These are phyloP conservation scores for Abortiporus biennis DNA, from an alignment of 1,284 basidiomycete genomes.

Conservation along the genomic window DNA sequence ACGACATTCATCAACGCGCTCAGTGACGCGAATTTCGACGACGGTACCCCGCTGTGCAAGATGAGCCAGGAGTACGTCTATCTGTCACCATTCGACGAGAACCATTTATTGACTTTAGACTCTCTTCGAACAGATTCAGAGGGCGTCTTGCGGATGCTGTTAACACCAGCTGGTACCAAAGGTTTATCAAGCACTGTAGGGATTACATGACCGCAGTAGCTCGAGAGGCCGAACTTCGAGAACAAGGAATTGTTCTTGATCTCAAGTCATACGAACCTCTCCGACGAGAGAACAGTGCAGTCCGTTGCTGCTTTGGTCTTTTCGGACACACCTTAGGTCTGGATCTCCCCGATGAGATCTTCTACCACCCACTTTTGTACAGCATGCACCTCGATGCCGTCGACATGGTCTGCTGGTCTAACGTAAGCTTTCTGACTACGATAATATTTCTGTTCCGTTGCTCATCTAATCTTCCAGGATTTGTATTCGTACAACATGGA, in stretches of 20 bases:
- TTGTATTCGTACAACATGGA: conserved; percentile 72
- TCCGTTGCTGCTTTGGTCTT: conserved; percentile 57
- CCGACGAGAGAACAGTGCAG: conserved; percentile 62
- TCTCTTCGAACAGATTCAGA: conserved; percentile 38
- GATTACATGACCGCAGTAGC: conserved; percentile 53
- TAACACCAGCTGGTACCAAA: conserved; percentile 36
- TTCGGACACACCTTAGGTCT: conserved; percentile 55
- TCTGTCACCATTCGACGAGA: neutral
- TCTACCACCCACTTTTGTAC: conserved; percentile 47
- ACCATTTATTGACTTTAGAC: conserved; percentile 3
- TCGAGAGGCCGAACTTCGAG: conserved; percentile 54
- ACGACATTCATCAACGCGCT: conserved; percentile 48
- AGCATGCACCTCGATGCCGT: conserved; percentile 52
- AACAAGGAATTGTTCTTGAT: conserved; percentile 46
- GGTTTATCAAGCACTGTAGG: conserved; percentile 49
- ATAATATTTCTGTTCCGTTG: neutral
- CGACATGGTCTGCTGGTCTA: conserved; percentile 67
- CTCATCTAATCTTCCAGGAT: conserved; percentile 39
- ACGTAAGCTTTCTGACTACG: conserved; percentile 36
- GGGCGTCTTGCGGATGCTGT: conserved; percentile 38
- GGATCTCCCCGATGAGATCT: conserved; percentile 56
- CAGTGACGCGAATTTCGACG: conserved; percentile 44
- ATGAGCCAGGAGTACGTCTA: conserved; percentile 55
- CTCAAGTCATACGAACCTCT: conserved; percentile 45
- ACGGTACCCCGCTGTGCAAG: conserved; percentile 45